Base-by-base conservation (phyloP, 179 eudicot genomes). In the Beta macrorhiza region DNA sequence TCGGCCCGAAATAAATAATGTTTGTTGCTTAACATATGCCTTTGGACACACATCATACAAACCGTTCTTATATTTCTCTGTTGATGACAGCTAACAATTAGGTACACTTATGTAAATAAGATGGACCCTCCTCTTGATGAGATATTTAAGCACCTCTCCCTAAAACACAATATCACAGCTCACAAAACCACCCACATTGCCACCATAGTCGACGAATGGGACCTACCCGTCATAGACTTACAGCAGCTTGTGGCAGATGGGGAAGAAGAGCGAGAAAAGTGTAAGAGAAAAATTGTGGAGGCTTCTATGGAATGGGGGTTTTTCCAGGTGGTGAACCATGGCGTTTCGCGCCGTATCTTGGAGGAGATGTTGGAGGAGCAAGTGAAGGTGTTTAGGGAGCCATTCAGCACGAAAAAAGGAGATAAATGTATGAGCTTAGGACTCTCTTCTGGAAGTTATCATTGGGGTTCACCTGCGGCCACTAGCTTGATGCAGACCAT, bases 381-480 rank as follows among this genome's bases (percentile, higher is more conserved):
- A 63, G 82, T 84, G 75, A 86, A 86, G 83, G 84, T 87, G 47
- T 91, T 95, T 67, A 89, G 82, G 75, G 88, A 89, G 82, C 95
- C 99, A 19, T 91, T 92, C 51, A 42, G 78, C 0, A 90, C 84
- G 87, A 95, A 95, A 82, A 64, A 14, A 29, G 83, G 74, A 20
- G 88, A 85, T 73, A 77, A 76, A 25, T 62, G 79, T 75, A 56
- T 87, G 88, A 85, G 88, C 47, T 22, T 82, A 37, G 79, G 81
- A 5, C 88, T 92, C 32, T 89, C 93, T 11, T 82, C 82, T 0
- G 97, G 95, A 5, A 89, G 93, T 65, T 95, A 95, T 78, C 91
- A 97, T 5, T 95, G 98, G 98, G 99, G 99, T 0, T 83, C 98
- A 7, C 97, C 97, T 1, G 67, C 95, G 2, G 91, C 98, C 5